Base-by-base conservation (phyloP, 768 basidiomycete species). In the Rhodosporidiobolus odoratus region DNA sequence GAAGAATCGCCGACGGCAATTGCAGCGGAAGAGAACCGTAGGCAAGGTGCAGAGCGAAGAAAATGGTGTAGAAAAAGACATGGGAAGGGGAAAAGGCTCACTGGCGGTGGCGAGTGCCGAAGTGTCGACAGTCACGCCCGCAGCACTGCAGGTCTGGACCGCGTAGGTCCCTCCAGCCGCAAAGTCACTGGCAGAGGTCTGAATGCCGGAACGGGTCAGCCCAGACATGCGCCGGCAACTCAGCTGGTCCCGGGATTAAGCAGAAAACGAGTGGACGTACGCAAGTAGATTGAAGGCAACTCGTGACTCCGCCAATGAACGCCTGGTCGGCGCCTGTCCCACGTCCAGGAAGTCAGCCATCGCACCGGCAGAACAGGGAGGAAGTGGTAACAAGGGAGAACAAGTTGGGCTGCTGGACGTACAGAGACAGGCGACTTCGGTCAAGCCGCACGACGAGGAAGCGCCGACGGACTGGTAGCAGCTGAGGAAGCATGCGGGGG, bases 401-500 rank as follows among this genome's bases (percentile, higher is more conserved):
- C 15, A 9, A 25, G 48, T n/a, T 10, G 48, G 48, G 15, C 12
- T 16, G 25, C 19, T 12, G 27, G 52, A 53, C 52, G 52, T 19
- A 53, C 62, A 63, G 27, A 63, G 40, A 52, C 62, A 63, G 52
- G 62, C 30, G 21, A 63, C 4, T 38, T 63, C 52, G 50, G 62
- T 54, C 12, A 25, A n/a, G 35, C 48, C 50, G 52, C 52, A 53
- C 30, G 62, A 63, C 27, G 62, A 40, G 27, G 62, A 54, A 30
- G 7, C 38, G 30, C 32, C 40, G 12, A 32, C 2, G 9, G 1
- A 4, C 47, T 37, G 35, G 58, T 23, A 53, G 62, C 62, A 63
- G 40, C 38, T 54, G 30, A 54, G 38, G 62, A 63, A 63, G 62
- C 62, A 63, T 8, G 57, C 57, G 8, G 57, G 57, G 15, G 61